Conservation (phyloP, 805 yeast species). For the Candida insectalens region DNA sequence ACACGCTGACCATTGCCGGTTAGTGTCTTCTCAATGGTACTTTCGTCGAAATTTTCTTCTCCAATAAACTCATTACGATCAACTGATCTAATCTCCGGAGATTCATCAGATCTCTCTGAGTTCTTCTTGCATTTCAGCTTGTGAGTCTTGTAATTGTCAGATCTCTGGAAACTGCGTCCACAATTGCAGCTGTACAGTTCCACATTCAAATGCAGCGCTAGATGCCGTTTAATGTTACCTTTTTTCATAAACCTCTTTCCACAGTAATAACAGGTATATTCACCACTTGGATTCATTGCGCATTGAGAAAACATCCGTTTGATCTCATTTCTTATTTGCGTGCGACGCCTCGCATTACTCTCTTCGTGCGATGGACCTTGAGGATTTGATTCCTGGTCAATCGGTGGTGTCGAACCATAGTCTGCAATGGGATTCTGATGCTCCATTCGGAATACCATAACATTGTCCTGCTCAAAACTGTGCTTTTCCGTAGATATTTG, state of each 20-base stretch:
- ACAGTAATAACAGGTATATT: constrained; percentile 14
- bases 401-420: background rate
- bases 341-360: background rate
- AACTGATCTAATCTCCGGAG: no score
- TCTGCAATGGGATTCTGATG: constrained; percentile 1
- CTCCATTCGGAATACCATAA: constrained; percentile 4
- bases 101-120: no score
- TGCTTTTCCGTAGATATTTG: no score
- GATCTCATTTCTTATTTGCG: no score
- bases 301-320: no score
- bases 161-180: constrained; percentile 16
- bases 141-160: constrained; percentile 18
- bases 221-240: constrained; percentile 17
- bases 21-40: no score
- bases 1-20: no score
- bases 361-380: background rate
- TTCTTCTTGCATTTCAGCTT: constrained; percentile 10
- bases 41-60: no score
- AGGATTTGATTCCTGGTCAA: background rate
- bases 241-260: constrained; percentile 14
- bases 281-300: constrained; percentile 10
- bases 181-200: constrained; percentile 16
- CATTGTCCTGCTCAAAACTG: no score
- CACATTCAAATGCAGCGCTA: constrained; percentile 16
- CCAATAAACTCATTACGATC: no score